Percentiles rank a stretch among this genome's conserved stretches.
Evolutionary conservation across 202 grass and related monocot genomes (phyloP).

Genomic region (Musa balbisiana): DNA sequence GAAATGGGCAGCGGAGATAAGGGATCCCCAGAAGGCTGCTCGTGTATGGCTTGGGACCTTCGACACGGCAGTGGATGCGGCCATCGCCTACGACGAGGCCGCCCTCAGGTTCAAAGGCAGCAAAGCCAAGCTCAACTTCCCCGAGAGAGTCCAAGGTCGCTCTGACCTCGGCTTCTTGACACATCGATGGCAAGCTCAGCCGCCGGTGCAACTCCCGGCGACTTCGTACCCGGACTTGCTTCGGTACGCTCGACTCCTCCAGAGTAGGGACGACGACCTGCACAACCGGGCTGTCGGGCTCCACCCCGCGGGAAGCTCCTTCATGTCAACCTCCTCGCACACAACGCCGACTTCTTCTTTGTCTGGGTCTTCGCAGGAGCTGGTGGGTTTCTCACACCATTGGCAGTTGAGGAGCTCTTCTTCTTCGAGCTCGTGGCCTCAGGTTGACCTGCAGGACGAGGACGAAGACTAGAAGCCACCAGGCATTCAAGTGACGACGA

Average conservation of each 20-base stretch:
- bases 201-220: neutral
- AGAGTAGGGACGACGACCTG: neutral
- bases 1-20: slow-evolving; percentile 25
- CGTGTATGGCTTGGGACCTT: slow-evolving; percentile 18
- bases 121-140: slow-evolving; percentile 29
- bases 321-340: neutral
- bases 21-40: slow-evolving; percentile 15
- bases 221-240: slow-evolving; percentile 1
- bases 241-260: slow-evolving; percentile 3
- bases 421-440: slow-evolving; percentile 10
- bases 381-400: neutral
- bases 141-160: slow-evolving; percentile 17
- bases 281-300: neutral
- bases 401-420: neutral
- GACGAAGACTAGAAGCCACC: neutral
- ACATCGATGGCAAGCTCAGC: neutral
- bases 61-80: slow-evolving; percentile 9
- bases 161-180: slow-evolving; percentile 1
- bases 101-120: slow-evolving; percentile 22
- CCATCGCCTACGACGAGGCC: slow-evolving; percentile 21
- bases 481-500: neutral
- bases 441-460: neutral
- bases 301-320: neutral
- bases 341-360: neutral
- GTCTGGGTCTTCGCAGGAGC: neutral